Conservation (phyloP, 768 basidiomycete genomes). For the Tylopilus cervinicoccineus region DNA sequence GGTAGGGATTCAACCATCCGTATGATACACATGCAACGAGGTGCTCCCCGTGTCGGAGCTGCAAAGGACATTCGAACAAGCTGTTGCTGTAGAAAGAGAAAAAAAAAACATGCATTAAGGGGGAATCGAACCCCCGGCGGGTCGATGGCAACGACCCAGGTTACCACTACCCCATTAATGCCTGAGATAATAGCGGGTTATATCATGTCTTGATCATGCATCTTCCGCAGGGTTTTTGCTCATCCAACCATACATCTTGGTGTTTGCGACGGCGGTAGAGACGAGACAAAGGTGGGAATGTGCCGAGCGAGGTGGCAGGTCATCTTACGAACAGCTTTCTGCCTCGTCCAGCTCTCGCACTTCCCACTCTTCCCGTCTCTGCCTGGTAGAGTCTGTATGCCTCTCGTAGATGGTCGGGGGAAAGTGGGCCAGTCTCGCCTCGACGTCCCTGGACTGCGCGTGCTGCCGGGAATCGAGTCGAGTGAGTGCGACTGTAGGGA, state of each 20-base stretch:
- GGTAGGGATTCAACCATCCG: too few relatives aligned
- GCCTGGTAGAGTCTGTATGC: conserved; percentile 81
- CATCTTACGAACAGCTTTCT: conserved; percentile 74
- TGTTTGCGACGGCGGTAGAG: background rate
- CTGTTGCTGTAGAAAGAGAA: background rate
- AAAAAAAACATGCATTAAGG: conserved; percentile 17
- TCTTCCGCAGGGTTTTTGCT: too few relatives aligned
- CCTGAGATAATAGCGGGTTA: background rate
- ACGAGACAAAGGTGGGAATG: background rate
- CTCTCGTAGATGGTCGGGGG: conserved; percentile 87
- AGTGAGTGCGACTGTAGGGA: background rate
- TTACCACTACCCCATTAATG: conserved; percentile 59
- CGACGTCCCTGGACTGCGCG: conserved; percentile 70
- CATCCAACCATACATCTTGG: too few relatives aligned
- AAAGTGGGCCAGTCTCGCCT: conserved; percentile 72
- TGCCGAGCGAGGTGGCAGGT: background rate
- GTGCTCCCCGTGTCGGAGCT: too few relatives aligned
- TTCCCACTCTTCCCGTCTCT: conserved; percentile 78
- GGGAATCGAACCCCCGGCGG: conserved; percentile 86
- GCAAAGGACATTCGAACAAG: background rate
- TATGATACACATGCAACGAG: too few relatives aligned
- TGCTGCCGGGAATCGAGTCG: conserved; percentile 39
- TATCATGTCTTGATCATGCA: too few relatives aligned
- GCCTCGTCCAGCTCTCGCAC: conserved; percentile 63
- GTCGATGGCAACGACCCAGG: conserved; percentile 73